Conservation (phyloP, 2,329 filamentous ascomycete genomes). For the Paraphoma chrysanthemicola region DNA sequence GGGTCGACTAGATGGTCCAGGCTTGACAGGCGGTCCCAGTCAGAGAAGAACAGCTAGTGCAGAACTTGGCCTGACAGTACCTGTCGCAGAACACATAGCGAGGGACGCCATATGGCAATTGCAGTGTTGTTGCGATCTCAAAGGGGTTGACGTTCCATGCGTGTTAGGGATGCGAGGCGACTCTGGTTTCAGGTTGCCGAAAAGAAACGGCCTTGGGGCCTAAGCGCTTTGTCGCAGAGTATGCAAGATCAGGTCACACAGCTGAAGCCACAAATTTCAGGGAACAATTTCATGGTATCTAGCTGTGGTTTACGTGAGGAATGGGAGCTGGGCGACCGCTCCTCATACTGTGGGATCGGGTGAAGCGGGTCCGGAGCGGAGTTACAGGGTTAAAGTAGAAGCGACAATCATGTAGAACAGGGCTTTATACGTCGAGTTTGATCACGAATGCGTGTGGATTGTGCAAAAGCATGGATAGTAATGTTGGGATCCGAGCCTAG, state of each 20-base stretch:
- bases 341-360: too few species aligned
- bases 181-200: constrained; percentile 21
- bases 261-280: too few species aligned
- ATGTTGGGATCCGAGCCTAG: too few species aligned
- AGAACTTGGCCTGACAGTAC: constrained; percentile 26
- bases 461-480: too few species aligned
- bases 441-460: too few species aligned
- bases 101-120: constrained; percentile 20
- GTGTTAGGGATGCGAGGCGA: constrained; percentile 23
- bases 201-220: background rate
- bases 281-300: too few species aligned
- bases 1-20: constrained; percentile 14
- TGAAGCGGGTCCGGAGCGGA: too few species aligned
- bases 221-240: background rate
- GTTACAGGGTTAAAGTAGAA: too few species aligned
- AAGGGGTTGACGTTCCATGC: constrained; percentile 6
- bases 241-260: background rate
- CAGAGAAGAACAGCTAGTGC: background rate
- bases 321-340: too few species aligned
- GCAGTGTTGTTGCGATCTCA: constrained; percentile 9
- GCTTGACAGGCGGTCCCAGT: background rate
- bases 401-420: too few species aligned
- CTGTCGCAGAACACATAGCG: constrained; percentile 26
- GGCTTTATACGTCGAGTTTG: too few species aligned
- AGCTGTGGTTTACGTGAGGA: too few species aligned